Conservation (phyloP, 805 yeast genomes). For the Sungouiozyma ichnusensis region DNA sequence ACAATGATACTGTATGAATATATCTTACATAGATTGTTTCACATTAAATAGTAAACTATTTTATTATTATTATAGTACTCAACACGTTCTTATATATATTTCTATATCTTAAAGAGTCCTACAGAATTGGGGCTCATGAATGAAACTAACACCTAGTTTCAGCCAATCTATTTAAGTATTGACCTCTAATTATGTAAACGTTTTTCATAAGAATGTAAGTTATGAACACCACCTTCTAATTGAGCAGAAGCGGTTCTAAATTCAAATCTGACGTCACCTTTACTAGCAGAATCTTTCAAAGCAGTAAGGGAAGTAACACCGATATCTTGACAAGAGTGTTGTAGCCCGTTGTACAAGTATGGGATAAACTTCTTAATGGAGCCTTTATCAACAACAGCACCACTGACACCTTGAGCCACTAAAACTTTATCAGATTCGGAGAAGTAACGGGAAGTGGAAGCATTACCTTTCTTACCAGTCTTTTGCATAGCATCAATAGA, state of each 20-base stretch:
- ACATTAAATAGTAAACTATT: background rate
- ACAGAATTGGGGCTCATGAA: no score
- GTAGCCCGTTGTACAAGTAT: constrained; percentile 87
- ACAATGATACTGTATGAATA: constrained; percentile 1
- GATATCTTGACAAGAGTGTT: constrained; percentile 97
- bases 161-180: constrained; percentile 1
- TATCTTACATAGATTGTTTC: background rate
- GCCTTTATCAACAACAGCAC: constrained; percentile 94
- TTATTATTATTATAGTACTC: background rate
- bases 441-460: constrained; percentile 96
- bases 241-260: constrained; percentile 98
- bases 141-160: no score
- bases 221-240: constrained; percentile 96
- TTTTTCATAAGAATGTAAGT: constrained; percentile 94
- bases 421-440: constrained; percentile 91
- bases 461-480: constrained; percentile 81
- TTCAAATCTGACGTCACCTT: constrained; percentile 81
- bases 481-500: constrained; percentile 97
- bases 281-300: constrained; percentile 53
- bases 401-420: constrained; percentile 98
- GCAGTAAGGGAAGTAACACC: constrained; percentile 62
- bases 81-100: no score
- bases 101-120: no score
- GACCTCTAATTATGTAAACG: constrained; percentile 70
- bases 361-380: constrained; percentile 89